Conservation (phyloP, 306 rosid genomes). For the Cicer chorassanicum region DNA sequence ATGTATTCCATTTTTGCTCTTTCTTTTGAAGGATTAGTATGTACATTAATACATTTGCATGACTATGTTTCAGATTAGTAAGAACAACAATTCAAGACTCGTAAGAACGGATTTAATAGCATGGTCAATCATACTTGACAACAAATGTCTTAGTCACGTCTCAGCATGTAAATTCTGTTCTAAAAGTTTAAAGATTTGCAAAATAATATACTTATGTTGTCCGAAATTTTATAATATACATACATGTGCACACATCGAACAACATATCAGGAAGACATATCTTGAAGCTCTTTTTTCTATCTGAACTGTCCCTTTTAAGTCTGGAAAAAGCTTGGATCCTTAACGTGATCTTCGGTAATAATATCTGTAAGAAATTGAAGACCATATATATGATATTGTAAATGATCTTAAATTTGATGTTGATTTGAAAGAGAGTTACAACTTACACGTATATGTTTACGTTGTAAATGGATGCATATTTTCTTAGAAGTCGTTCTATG, state of each 20-base stretch:
- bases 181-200: not conserved
- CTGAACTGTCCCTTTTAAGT: conserved; percentile 23
- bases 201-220: not conserved
- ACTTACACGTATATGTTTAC: conserved; percentile 70
- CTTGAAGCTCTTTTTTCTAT: not conserved
- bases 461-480: conserved; percentile 79
- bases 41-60: too few species aligned
- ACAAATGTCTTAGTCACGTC: not conserved
- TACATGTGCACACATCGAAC: not conserved
- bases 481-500: conserved; percentile 84
- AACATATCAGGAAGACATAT: not conserved
- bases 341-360: conserved; percentile 63
- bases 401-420: conserved; percentile 3
- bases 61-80: not conserved
- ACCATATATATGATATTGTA: not conserved
- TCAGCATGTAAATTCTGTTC: conserved; percentile 8
- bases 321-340: conserved; percentile 34
- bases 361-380: conserved; percentile 61
- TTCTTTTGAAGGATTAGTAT: too few species aligned
- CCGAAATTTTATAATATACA: conserved; percentile 9
- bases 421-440: conserved; percentile 24
- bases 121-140: conserved; percentile 1
- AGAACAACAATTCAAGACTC: not conserved
- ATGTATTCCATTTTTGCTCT: too few species aligned
- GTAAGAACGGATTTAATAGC: not conserved